Evolutionary conservation across 345 rosid species (phyloP).

Genomic region (Gossypium bickii): DNA sequence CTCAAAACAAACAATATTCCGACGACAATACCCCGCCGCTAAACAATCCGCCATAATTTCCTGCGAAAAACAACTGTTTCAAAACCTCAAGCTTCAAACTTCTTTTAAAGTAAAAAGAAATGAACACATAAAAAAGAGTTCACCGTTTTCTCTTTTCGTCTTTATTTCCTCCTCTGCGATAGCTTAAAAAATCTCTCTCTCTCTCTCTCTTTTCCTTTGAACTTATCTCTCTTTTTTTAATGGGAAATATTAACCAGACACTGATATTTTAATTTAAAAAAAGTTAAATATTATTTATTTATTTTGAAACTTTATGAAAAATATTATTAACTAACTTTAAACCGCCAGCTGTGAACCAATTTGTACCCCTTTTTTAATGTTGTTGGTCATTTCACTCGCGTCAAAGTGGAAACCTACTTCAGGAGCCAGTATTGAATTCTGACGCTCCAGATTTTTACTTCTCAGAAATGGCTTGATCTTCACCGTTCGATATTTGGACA

Average conservation of each 20-base stretch:
- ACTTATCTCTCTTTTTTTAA: neutral
- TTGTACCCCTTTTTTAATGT: neutral
- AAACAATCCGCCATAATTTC: slow-evolving; percentile 12
- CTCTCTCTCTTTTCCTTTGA: slow-evolving; percentile 9
- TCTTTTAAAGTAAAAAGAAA: neutral
- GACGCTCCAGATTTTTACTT: slow-evolving; percentile 37
- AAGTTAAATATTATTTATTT: no score
- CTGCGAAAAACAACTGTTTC: neutral
- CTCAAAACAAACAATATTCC: neutral
- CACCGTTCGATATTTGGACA: slow-evolving; percentile 25
- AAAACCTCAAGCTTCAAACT: slow-evolving; percentile 6
- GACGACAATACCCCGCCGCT: neutral
- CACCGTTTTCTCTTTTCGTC: neutral
- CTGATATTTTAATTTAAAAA: neutral
- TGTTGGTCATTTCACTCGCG: slow-evolving; percentile 15
- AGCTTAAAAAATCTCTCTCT: slow-evolving; percentile 11
- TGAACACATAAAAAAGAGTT: neutral
- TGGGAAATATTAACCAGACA: neutral
- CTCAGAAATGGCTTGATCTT: neutral
- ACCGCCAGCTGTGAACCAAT: neutral
- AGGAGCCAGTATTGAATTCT: neutral
- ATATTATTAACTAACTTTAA: neutral
- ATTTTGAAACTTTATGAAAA: neutral
- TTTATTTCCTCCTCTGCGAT: neutral
- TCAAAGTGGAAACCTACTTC: slow-evolving; percentile 15